These are phyloP conservation scores for Yarrowia hollandica DNA, from an alignment of 805 yeast species.

Conservation along the genomic window DNA sequence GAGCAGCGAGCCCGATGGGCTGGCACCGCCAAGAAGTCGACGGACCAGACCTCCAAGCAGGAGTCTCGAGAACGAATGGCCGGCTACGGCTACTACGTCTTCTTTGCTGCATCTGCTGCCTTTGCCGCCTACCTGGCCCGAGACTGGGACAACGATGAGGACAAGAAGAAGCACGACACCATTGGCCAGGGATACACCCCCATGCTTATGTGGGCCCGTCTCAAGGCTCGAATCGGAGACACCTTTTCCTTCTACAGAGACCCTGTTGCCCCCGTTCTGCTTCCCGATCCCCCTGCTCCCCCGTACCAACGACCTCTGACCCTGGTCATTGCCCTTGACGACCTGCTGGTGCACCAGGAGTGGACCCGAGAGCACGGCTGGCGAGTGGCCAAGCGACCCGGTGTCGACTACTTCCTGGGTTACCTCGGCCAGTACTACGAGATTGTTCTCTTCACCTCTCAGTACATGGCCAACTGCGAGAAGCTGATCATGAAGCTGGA, in stretches of 20 bases:
- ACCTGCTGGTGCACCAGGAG: conserved; percentile 82
- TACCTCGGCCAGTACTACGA: conserved; percentile 95
- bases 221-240: conserved; percentile 67
- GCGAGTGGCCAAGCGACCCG: conserved; percentile 99
- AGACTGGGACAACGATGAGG: conserved; percentile 81
- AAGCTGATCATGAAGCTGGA: conserved; percentile 84
- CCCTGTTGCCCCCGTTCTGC: conserved; percentile 87
- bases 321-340: conserved; percentile 84
- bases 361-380: conserved; percentile 94
- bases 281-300: conserved; percentile 90
- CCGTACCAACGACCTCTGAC: conserved; percentile 92
- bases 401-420: conserved; percentile 93
- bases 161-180: conserved; percentile 54
- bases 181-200: conserved; percentile 70
- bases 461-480: conserved; percentile 82
- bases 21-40: conserved; percentile 50
- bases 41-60: conserved; percentile 42
- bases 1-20: conserved; percentile 48
- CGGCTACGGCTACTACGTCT: conserved; percentile 64
- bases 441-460: conserved; percentile 84
- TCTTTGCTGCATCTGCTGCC: conserved; percentile 50
- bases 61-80: conserved; percentile 78
- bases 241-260: conserved; percentile 83
- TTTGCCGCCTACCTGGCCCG: conserved; percentile 70
- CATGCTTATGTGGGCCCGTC: conserved; percentile 63